Evolutionary conservation across 306 rosid genomes (phyloP), one percentile per base, ranked within the genome.

Genomic region (Sicyos baderoa): DNA sequence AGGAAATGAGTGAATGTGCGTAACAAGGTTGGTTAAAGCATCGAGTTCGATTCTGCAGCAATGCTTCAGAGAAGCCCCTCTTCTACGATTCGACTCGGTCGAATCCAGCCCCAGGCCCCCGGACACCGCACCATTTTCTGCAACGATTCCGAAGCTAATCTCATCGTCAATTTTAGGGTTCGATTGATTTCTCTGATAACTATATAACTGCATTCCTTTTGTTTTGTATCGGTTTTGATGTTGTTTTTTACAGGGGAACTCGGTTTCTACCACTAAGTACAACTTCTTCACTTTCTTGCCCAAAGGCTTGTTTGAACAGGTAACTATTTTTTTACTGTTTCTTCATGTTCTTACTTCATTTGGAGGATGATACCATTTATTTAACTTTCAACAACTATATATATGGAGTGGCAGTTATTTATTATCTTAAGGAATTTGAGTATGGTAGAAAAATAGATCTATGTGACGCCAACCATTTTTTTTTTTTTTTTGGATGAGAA

Each of bases 221-320:
- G 14, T 57, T 45, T 49, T 40, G 0, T 54, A 25, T 11, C 54
- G 58, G 19, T 29, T 75, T 75, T 54, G 58, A 79, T 72, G 68
- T 27, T 87, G 73, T 64, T 21, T 13, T n/a, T 25, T 25, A 15
- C 91, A 92, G 98, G 98, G 93, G 47, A 92, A 92, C 85, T 89
- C 95, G 16, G 86, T 92, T 77, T 87, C 98, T 3, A 92, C 98
- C 18, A 92, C 98, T 15, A 92, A 92, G 80, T 92, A 83, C 84
- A 92, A 79, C 84, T 78, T 92, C 71, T 72, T 92, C 42, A 89
- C 96, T 54, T 92, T 89, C 79, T 74, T 92, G 37, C 98, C 98
- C 3, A 92, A 92, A 80, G 98, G 95, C 76, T 75, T 92, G 80
- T 89, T 87, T 81, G 98, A 92, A 84, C 98, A 92, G 89, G 98